phyloP scores from a whole-genome alignment of 177 flowering plant genomes.

The Telopea speciosissima region DNA sequence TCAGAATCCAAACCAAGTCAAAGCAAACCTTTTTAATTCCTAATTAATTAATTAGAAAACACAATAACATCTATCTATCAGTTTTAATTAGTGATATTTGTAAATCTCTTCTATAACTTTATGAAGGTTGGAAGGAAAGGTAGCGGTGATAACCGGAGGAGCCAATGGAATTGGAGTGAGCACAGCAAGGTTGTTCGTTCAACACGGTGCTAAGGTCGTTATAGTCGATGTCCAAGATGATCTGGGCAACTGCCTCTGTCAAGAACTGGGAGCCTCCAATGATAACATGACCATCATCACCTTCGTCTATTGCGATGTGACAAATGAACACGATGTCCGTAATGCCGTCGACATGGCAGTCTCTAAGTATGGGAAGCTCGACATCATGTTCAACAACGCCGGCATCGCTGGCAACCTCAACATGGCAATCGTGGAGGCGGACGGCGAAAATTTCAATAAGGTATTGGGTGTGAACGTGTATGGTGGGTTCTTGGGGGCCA shows the following conservation, averaged over 20 bases:
- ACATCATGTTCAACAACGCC: constrained; percentile 27
- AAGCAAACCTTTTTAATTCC: no score
- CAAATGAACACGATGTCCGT: constrained; percentile 11
- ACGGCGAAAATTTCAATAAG: constrained; percentile 11
- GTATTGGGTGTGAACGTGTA: constrained; percentile 18
- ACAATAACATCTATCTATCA: no score
- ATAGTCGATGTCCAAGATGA: constrained; percentile 32
- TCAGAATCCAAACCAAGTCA: no score
- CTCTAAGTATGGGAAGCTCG: constrained; percentile 18
- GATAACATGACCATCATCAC: constrained; percentile 5
- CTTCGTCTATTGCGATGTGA: constrained; percentile 22
- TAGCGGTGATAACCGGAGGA: constrained; percentile 30
- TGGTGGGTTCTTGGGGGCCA: constrained; percentile 29
- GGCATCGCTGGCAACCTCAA: background rate
- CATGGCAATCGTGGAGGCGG: constrained; percentile 7
- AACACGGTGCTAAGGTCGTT: constrained; percentile 29
- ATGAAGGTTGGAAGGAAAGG: constrained; percentile 26
- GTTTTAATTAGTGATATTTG: no score
- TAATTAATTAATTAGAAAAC: no score
- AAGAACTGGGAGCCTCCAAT: constrained; percentile 8
- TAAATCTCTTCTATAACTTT: no score
- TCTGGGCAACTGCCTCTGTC: constrained; percentile 14
- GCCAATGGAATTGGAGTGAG: constrained; percentile 26
- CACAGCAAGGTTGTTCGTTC: constrained; percentile 15
- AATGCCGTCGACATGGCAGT: constrained; percentile 8